These are phyloP conservation scores for Histomonas meleagridis DNA, from an alignment of 208 protist genomes.

Conservation along the genomic window DNA sequence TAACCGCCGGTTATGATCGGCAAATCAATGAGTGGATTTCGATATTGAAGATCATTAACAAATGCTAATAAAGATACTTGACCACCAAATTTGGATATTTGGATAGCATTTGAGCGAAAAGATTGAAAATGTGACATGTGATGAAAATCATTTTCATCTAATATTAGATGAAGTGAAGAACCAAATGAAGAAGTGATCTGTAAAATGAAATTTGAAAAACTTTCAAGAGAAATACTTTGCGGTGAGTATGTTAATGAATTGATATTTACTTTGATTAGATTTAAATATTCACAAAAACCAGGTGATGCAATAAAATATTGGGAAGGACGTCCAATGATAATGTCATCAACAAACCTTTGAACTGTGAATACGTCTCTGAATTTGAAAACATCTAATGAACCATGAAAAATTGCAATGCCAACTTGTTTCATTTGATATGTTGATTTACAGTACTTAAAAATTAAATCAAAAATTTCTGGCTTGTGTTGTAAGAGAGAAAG, in stretches of 20 bases:
- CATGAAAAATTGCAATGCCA: background rate
- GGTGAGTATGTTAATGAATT: background rate
- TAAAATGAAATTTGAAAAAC: background rate
- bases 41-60: too few species aligned
- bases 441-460: background rate
- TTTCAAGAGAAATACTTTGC: background rate
- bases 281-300: background rate
- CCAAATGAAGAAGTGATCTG: background rate
- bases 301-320: background rate
- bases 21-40: too few species aligned
- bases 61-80: too few species aligned
- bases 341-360: background rate
- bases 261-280: background rate
- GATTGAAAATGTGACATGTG: too few species aligned
- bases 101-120: too few species aligned
- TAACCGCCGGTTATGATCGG: too few species aligned
- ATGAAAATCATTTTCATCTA: conserved; percentile 26
- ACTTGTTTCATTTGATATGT: background rate
- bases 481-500: background rate
- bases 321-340: background rate
- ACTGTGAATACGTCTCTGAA: background rate
- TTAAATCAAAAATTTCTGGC: background rate
- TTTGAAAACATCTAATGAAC: background rate
- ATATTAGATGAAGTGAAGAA: background rate
- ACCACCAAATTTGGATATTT: too few species aligned